phyloP scores from a whole-genome alignment of 2,329 filamentous ascomycete genomes.

The Colletotrichum gigasporum region DNA sequence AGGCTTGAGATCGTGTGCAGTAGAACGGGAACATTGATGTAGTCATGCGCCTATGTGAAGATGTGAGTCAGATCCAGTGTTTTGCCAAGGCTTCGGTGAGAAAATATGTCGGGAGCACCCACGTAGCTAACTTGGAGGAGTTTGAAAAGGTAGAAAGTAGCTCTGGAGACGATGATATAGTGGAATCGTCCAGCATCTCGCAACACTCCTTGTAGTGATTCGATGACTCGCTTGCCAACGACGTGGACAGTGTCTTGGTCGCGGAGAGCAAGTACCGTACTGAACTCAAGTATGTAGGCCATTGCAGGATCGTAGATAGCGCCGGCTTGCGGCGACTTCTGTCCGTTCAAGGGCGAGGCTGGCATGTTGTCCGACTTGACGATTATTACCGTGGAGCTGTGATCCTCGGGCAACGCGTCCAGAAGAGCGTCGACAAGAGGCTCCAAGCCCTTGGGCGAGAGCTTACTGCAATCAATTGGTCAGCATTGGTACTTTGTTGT shows the following conservation, averaged over 20 bases:
- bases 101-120: slow-evolving; percentile 47
- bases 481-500: background rate
- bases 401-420: slow-evolving; percentile 87
- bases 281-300: slow-evolving; percentile 91
- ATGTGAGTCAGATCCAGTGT: slow-evolving; percentile 28
- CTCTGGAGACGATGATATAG: slow-evolving; percentile 82
- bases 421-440: slow-evolving; percentile 74
- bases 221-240: slow-evolving; percentile 82
- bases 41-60: slow-evolving; percentile 77
- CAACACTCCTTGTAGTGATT: slow-evolving; percentile 82
- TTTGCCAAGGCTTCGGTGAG: slow-evolving; percentile 33
- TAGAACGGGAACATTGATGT: slow-evolving; percentile 89
- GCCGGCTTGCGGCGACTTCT: slow-evolving; percentile 61
- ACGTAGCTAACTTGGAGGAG: slow-evolving; percentile 87
- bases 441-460: slow-evolving; percentile 48
- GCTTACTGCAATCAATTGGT: slow-evolving; percentile 42
- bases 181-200: slow-evolving; percentile 84
- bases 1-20: slow-evolving; percentile 92
- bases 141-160: slow-evolving; percentile 86
- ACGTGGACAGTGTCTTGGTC: slow-evolving; percentile 76
- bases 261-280: slow-evolving; percentile 81
- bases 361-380: slow-evolving; percentile 87
- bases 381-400: slow-evolving; percentile 78
- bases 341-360: slow-evolving; percentile 67
- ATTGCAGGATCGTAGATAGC: slow-evolving; percentile 85